These are phyloP conservation scores for Plenodomus tracheiphilus DNA, from an alignment of 2,329 filamentous ascomycete genomes.

Conservation along the genomic window DNA sequence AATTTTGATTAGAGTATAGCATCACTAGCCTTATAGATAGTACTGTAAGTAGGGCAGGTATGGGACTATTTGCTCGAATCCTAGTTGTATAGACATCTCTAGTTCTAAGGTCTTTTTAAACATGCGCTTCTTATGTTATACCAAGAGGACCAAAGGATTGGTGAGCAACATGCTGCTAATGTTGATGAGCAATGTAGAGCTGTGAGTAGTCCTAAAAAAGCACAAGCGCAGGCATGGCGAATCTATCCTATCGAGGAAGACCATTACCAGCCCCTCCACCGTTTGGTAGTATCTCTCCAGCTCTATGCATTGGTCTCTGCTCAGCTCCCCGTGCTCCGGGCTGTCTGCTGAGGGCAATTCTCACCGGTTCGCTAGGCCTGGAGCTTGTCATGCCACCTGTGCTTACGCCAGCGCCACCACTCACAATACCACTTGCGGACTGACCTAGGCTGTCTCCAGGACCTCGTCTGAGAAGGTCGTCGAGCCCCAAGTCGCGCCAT, in stretches of 20 bases:
- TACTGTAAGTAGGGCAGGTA: too few species aligned
- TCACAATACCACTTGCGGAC: slow-evolving; percentile 5
- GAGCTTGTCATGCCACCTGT: slow-evolving; percentile 10
- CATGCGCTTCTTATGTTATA: too few species aligned
- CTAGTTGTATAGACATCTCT: too few species aligned
- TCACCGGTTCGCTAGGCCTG: slow-evolving; percentile 31
- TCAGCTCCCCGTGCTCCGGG: slow-evolving; percentile 26
- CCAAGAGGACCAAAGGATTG: too few species aligned
- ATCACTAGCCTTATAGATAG: too few species aligned
- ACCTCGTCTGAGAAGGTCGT: slow-evolving; percentile 68
- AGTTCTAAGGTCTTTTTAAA: too few species aligned
- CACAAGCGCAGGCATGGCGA: too few species aligned
- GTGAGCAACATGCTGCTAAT: too few species aligned
- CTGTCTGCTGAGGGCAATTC: slow-evolving; percentile 36
- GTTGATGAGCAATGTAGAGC: too few species aligned
- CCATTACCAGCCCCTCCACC: slow-evolving; percentile 35
- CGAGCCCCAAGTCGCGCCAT: slow-evolving; percentile 80
- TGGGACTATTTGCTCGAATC: too few species aligned
- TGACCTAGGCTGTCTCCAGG: slow-evolving; percentile 43
- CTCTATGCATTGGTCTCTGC: slow-evolving; percentile 10
- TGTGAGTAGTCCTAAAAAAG: too few species aligned
- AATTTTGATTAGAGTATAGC: too few species aligned
- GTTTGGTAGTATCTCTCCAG: slow-evolving; percentile 7
- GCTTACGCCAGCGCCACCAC: slow-evolving; percentile 6
- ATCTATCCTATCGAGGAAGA: slow-evolving; percentile 23